Conservation (phyloP, 2,329 filamentous ascomycete genomes). For the Pseudogymnoascus sp. region DNA sequence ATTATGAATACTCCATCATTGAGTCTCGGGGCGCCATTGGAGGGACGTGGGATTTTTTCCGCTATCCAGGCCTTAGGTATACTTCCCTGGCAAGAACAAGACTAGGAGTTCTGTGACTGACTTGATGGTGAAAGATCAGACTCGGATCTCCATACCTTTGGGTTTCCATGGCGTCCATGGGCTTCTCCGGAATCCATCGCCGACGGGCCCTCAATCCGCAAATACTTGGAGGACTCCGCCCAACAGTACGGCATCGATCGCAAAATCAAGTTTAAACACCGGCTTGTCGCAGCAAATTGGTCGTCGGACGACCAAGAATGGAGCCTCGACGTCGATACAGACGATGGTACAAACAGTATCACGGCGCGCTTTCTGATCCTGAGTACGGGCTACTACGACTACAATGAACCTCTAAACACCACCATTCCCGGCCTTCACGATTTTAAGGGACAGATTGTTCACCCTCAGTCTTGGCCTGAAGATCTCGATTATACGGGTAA, state of each 20-base stretch:
- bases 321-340: conserved; percentile 35
- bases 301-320: conserved; percentile 42
- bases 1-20: conserved; percentile 51
- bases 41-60: conserved; percentile 69
- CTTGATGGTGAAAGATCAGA: conserved; percentile 33
- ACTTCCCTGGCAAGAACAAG: neutral
- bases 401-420: conserved; percentile 42
- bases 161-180: conserved; percentile 63
- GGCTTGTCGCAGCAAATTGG: conserved; percentile 43
- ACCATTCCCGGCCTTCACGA: conserved; percentile 48
- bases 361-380: conserved; percentile 43
- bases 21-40: conserved; percentile 57
- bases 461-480: conserved; percentile 65
- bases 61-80: conserved; percentile 56
- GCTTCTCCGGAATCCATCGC: conserved; percentile 40
- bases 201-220: conserved; percentile 39
- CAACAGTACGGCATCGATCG: conserved; percentile 41
- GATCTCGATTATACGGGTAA: conserved; percentile 56
- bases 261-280: conserved; percentile 42
- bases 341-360: conserved; percentile 20
- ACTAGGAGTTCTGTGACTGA: neutral
- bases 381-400: conserved; percentile 57
- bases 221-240: conserved; percentile 44
- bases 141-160: conserved; percentile 49
- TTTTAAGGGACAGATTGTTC: conserved; percentile 50